Conservation (phyloP, 1,284 basidiomycete genomes). For the Microbotryomycetes sp. region DNA sequence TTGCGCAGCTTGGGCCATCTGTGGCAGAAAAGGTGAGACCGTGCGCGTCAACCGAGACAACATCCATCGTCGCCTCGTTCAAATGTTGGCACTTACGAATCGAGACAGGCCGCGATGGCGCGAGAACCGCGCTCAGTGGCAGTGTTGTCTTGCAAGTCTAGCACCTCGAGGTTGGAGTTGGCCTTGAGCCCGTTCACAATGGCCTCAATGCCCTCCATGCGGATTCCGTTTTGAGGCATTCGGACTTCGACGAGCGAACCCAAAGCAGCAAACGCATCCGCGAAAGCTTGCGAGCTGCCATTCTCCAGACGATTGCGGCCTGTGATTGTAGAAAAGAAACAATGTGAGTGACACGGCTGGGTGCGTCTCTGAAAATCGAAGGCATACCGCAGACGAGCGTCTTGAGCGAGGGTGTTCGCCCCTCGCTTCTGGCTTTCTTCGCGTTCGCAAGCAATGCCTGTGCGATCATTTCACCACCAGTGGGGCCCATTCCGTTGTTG, state of each 20-base stretch:
- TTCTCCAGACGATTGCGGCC: conserved; percentile 84
- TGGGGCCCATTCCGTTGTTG: conserved; percentile 96
- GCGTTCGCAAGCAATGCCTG: conserved; percentile 76
- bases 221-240: conserved; percentile 95
- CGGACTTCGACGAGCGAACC: conserved; percentile 71
- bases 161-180: conserved; percentile 61
- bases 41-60: not conserved
- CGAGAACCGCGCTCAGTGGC: conserved; percentile 67
- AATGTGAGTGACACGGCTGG: not conserved
- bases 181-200: conserved; percentile 69
- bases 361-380: not conserved
- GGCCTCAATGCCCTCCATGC: conserved; percentile 83
- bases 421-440: conserved; percentile 58
- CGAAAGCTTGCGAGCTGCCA: conserved; percentile 77
- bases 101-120: conserved; percentile 66
- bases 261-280: conserved; percentile 79
- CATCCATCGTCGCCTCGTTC: conserved; percentile 1
- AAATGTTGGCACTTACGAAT: conserved; percentile 37
- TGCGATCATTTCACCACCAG: conserved; percentile 79
- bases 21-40: conserved; percentile 3
- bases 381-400: conserved; percentile 72
- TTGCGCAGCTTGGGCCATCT: conserved; percentile 63
- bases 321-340: not conserved
- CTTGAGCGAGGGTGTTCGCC: conserved; percentile 59
- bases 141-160: conserved; percentile 96